phyloP scores from a whole-genome alignment of 2,329 filamentous ascomycete genomes.

The Penicillium sp. region DNA sequence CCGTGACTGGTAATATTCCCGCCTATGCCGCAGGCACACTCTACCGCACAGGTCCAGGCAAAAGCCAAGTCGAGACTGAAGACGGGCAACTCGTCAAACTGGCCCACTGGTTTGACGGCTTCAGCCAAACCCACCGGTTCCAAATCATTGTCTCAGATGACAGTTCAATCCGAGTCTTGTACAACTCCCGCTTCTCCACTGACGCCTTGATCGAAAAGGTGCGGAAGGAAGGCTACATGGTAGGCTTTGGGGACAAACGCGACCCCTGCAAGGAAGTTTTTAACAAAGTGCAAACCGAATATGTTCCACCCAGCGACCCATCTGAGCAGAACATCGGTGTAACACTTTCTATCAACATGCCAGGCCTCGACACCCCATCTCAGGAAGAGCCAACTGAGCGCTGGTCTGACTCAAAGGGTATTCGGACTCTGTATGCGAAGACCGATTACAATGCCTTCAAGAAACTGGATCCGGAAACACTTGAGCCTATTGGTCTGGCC shows the following conservation, averaged over 20 bases:
- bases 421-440: slow-evolving; percentile 58
- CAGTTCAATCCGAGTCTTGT: slow-evolving; percentile 54
- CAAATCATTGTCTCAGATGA: slow-evolving; percentile 56
- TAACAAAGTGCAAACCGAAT: slow-evolving; percentile 56
- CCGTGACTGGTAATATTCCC: slow-evolving; percentile 67
- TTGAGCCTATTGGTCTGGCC: slow-evolving; percentile 69
- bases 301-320: slow-evolving; percentile 48
- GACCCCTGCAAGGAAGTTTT: slow-evolving; percentile 76
- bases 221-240: slow-evolving; percentile 58
- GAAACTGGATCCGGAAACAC: slow-evolving; percentile 66
- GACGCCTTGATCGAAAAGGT: slow-evolving; percentile 64
- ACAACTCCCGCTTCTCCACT: slow-evolving; percentile 69
- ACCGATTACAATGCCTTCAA: slow-evolving; percentile 60
- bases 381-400: slow-evolving; percentile 24
- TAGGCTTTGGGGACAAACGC: slow-evolving; percentile 68
- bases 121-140: slow-evolving; percentile 70
- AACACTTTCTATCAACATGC: slow-evolving; percentile 64
- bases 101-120: slow-evolving; percentile 80
- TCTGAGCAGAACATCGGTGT: slow-evolving; percentile 67
- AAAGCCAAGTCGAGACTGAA: slow-evolving; percentile 61
- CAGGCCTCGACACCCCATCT: slow-evolving; percentile 48
- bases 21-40: slow-evolving; percentile 69
- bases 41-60: slow-evolving; percentile 73
- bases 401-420: slow-evolving; percentile 35
- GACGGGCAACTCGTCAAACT: slow-evolving; percentile 60